Conservation (phyloP, 2,329 filamentous ascomycete genomes). For the Cladosporium sp. region DNA sequence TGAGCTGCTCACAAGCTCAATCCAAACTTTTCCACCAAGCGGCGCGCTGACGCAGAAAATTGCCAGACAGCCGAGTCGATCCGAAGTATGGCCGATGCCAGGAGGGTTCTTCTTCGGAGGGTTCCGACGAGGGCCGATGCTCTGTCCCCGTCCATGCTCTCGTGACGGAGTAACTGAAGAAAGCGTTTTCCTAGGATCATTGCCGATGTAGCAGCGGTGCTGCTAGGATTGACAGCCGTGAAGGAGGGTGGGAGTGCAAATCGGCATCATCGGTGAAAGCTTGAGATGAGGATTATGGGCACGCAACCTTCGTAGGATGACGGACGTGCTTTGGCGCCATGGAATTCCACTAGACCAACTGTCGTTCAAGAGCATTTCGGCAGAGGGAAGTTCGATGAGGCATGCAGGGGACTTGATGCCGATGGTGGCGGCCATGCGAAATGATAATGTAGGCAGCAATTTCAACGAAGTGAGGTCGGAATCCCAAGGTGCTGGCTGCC, state of each 20-base stretch:
- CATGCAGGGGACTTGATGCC: not conserved
- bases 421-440: not conserved
- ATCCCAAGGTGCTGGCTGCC: not conserved
- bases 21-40: not conserved
- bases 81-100: constrained; percentile 3
- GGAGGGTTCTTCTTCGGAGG: not conserved
- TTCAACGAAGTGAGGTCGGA: not conserved
- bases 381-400: not conserved
- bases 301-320: not conserved
- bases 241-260: not conserved
- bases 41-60: not conserved
- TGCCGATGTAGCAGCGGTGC: not conserved
- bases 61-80: not conserved
- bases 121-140: not conserved
- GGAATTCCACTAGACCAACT: not conserved
- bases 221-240: not conserved
- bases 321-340: not conserved
- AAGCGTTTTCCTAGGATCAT: not conserved
- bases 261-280: not conserved
- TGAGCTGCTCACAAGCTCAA: not conserved
- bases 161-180: not conserved
- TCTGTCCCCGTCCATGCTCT: not conserved
- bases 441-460: not conserved
- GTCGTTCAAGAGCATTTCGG: not conserved
- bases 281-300: not conserved